Evolutionary conservation across 805 yeast genomes (phyloP), one percentile per base, ranked within the genome.

Genomic region (Scheffersomyces ergatensis): DNA sequence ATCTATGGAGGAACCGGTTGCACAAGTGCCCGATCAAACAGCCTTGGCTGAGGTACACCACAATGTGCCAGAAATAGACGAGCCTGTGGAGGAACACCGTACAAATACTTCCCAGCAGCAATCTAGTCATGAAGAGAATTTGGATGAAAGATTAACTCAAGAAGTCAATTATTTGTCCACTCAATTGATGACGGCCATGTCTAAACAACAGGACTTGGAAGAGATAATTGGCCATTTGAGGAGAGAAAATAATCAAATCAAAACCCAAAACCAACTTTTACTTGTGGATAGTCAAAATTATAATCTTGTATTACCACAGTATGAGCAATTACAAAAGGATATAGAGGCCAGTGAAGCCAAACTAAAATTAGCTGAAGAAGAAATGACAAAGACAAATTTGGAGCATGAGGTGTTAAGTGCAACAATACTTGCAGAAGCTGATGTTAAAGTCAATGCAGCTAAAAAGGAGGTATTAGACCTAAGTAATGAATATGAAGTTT

Each of bases 401-500:
- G 26, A 20, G 2, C 15, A 31, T 3, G 33, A 17, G 16, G 23
- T 14, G 3, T 35, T 31, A 14, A 21, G 34, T 8, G 38, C 35
- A 5, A 49, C 39, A 5, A 62, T 62, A 4, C 5, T 13, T 5
- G 30, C n/a, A 12, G 46, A 42, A 38, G 35, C 67, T 18, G 52
- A 49, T 18, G 46, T 45, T 32, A 47, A 46, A 42, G 77, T 76
- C 44, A 60, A 58, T 8, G 66, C 58, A 6, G 83, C 88, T 0
- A 84, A 82, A 48, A 65, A 63, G 9, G 86, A 83, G 49, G 82
- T 77, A 14, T 68, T 75, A 34, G 72, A 75, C 43, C 62, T 88
- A 37, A 78, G 83, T 46, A 77, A 73, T 24, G 96, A 88, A 56
- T 85, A 88, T 27, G 93, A 86, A 54, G 95, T 87, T 30, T 63